phyloP scores from a whole-genome alignment of 495 filamentous ascomycete species.

The Penicillium cinerascens region DNA sequence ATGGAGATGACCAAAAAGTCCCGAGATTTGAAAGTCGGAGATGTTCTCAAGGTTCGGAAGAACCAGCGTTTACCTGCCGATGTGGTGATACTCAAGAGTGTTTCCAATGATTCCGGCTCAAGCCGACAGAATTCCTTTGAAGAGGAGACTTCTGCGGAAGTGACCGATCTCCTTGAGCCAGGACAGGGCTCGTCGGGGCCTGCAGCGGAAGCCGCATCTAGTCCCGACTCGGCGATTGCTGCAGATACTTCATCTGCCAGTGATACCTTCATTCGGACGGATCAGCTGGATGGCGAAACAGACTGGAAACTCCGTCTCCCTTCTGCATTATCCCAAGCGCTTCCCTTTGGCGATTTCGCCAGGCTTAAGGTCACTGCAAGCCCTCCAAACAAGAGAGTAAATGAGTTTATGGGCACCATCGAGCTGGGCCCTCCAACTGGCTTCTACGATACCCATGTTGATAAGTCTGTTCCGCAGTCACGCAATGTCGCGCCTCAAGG shows the following conservation, averaged over 20 bases:
- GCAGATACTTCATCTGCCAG: slow-evolving; percentile 45
- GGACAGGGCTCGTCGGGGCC: slow-evolving; percentile 17
- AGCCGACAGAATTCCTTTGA: slow-evolving; percentile 20
- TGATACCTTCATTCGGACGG: slow-evolving; percentile 95
- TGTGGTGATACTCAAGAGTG: slow-evolving; percentile 86
- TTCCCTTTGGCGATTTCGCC: slow-evolving; percentile 64
- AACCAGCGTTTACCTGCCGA: slow-evolving; percentile 92
- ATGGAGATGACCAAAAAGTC: slow-evolving; percentile 72
- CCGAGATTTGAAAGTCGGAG: slow-evolving; percentile 88
- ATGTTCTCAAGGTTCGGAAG: slow-evolving; percentile 86
- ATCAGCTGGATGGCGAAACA: slow-evolving; percentile 97
- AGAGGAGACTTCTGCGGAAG: slow-evolving; percentile 7
- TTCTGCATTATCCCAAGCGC: slow-evolving; percentile 72
- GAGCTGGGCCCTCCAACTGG: slow-evolving; percentile 50
- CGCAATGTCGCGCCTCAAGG: slow-evolving; percentile 18
- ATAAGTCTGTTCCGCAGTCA: slow-evolving; percentile 29
- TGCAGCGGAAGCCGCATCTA: slow-evolving; percentile 6
- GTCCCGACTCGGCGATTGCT: slow-evolving; percentile 5
- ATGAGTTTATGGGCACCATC: slow-evolving; percentile 86
- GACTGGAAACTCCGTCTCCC: slow-evolving; percentile 97
- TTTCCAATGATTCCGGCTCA: slow-evolving; percentile 56
- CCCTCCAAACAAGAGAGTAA: slow-evolving; percentile 86
- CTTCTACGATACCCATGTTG: slow-evolving; percentile 42
- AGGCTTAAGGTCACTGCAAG: slow-evolving; percentile 76
- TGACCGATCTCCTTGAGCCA: slow-evolving; percentile 22